Evolutionary conservation across 2,329 filamentous ascomycete species (phyloP), one percentile per base, ranked within the genome.

Genomic region (Dothiorella sarmentorum): DNA sequence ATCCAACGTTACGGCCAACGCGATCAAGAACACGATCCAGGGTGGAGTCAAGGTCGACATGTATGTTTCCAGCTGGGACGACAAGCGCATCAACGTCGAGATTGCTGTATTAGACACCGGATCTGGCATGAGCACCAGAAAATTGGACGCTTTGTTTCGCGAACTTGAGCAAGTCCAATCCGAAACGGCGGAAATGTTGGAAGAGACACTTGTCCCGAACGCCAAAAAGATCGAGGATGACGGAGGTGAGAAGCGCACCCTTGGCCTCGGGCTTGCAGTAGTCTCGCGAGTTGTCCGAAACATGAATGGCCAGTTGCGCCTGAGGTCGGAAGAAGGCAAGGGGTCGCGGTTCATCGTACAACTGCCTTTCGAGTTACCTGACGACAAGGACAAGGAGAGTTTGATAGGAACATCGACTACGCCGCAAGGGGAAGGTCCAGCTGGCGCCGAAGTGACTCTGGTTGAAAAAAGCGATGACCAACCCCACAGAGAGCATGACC

Each of bases 221-320:
- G 61, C 71, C 2, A 72, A 73, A 31, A 63, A 66, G 4, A 42
- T 70, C 2, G 66, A 65, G 4, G 47, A 56, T 4, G 63, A 70
- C 9, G 62, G 66, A 13, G 55, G 61, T 2, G 67, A 74, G 7
- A 76, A 76, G 55, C 74, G 76, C 9, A 85, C 85, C 0, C 73
- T 96, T 1, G 92, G 92, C 0, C 80, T 96, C 9, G 92, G 91
- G 0, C 79, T 96, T n/a, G 91, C 91, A 0, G 80, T 95, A 11
- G 91, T 96, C n/a, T 89, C 90, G 15, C 84, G 91, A 35, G 90
- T 91, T 33, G 81, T 96, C 29, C 84, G 86, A n/a, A 96, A 91
- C 67, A 94, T 96, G 89, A 87, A 93, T 60, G 92, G 91, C 0
- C 91, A 96, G 67, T 73, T 96, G 27, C 85, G 90, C 1, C 75